phyloP scores from a whole-genome alignment of 345 rosid genomes.

The Litchi chinensis region DNA sequence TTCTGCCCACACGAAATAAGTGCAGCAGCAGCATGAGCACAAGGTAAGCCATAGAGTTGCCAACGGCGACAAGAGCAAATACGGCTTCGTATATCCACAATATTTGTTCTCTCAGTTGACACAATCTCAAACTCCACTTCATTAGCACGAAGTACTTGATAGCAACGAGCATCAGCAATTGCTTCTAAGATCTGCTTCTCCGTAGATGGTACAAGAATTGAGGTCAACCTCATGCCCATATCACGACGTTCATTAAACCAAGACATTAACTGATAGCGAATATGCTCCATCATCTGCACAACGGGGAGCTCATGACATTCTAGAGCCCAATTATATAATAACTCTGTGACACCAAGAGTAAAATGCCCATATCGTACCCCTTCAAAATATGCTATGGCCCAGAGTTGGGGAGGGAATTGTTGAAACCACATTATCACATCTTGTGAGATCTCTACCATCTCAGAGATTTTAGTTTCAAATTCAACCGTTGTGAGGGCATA shows the following conservation, averaged over 20 bases:
- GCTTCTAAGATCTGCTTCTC: constrained; percentile 85
- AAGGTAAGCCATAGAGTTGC: constrained; percentile 94
- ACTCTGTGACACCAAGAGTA: constrained; percentile 77
- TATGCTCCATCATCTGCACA: constrained; percentile 94
- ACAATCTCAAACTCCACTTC: constrained; percentile 98
- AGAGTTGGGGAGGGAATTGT: constrained; percentile 74
- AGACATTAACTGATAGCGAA: constrained; percentile 58
- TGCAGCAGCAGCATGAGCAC: constrained; percentile 98
- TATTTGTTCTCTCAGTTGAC: constrained; percentile 93
- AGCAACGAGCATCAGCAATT: constrained; percentile 85
- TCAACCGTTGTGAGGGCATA: constrained; percentile 88
- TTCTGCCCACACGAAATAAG: constrained; percentile 89
- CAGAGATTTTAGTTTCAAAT: constrained; percentile 74
- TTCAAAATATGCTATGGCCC: constrained; percentile 95
- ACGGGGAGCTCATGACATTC: constrained; percentile 96
- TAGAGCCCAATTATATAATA: constrained; percentile 87
- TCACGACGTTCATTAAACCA: constrained; percentile 78
- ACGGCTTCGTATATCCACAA: constrained; percentile 80
- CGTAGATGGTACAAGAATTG: constrained; percentile 90
- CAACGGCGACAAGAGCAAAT: constrained; percentile 93
- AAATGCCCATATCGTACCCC: constrained; percentile 93
- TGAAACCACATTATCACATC: constrained; percentile 82
- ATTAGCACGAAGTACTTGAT: constrained; percentile 94
- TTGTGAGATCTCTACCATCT: constrained; percentile 91
- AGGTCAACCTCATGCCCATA: constrained; percentile 75